These are phyloP conservation scores for Bauhinia variegata DNA, from an alignment of 306 rosid species.

Conservation along the genomic window DNA sequence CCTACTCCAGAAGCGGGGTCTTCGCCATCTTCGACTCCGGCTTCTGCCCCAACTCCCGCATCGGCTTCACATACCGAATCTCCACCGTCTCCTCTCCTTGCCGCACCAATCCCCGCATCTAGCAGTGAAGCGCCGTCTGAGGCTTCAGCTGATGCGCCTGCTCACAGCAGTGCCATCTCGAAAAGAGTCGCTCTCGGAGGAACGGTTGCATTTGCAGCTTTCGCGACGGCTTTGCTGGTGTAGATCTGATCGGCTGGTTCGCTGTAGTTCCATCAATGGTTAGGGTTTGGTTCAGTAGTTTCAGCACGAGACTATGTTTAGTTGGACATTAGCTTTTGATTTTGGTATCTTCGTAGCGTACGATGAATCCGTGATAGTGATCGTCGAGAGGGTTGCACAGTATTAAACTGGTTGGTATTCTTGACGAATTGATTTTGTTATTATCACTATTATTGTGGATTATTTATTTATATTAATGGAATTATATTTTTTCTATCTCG, in stretches of 20 bases:
- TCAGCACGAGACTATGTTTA: background rate
- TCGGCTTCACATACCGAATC: conserved; percentile 35
- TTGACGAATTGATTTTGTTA: background rate
- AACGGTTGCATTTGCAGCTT: conserved; percentile 45
- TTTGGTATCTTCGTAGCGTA: conserved; percentile 18
- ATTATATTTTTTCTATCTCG: background rate
- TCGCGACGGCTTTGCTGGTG: conserved; percentile 50
- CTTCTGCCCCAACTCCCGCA: conserved; percentile 20
- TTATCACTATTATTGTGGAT: background rate
- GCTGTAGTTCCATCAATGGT: conserved; percentile 24
- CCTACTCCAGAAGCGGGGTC: conserved; percentile 8
- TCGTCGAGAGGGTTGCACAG: background rate
- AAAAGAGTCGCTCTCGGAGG: conserved; percentile 47
- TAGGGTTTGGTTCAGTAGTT: conserved; percentile 35
- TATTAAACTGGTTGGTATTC: background rate
- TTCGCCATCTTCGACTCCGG: conserved; percentile 35
- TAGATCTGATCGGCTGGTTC: conserved; percentile 44
- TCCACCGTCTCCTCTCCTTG: conserved; percentile 51
- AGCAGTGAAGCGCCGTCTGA: background rate
- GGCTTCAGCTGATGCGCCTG: background rate
- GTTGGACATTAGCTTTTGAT: conserved; percentile 7
- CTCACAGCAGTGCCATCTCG: conserved; percentile 28
- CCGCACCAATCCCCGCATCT: background rate
- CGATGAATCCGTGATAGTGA: conserved; percentile 1
- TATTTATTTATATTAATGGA: background rate